Evolutionary conservation across 768 basidiomycete genomes (phyloP).

Genomic region (Ramaria rubella): DNA sequence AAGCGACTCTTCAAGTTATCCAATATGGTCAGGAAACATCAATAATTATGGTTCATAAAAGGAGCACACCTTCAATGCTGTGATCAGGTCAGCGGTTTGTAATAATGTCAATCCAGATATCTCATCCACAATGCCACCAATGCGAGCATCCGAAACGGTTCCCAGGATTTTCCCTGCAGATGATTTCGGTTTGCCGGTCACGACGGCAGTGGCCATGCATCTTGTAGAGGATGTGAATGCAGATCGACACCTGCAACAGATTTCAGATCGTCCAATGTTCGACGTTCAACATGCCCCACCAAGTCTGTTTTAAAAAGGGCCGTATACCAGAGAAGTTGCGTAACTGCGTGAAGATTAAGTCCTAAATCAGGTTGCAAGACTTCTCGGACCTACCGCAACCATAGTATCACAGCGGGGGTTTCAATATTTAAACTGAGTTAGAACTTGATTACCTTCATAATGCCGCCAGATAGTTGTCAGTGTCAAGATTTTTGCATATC

Average conservation of each 20-base stretch:
- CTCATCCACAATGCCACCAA: slow-evolving; percentile 84
- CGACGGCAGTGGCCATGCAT: slow-evolving; percentile 51
- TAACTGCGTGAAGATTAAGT: background rate
- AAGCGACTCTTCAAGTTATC: slow-evolving; percentile 59
- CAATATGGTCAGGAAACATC: background rate
- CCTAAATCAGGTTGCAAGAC: background rate
- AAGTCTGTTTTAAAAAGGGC: background rate
- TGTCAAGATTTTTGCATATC: background rate
- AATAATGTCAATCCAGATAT: slow-evolving; percentile 84
- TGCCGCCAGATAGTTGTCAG: background rate
- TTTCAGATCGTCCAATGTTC: background rate
- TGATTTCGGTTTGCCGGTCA: slow-evolving; percentile 35
- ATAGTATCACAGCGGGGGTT: background rate
- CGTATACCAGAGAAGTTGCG: background rate
- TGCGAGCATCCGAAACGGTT: slow-evolving; percentile 50
- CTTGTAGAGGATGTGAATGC: slow-evolving; percentile 18
- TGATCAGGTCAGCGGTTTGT: slow-evolving; percentile 92
- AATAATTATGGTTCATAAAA: background rate
- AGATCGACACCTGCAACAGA: background rate
- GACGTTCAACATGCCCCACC: background rate
- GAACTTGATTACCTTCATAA: too few species aligned
- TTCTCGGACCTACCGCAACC: background rate
- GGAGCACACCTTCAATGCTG: slow-evolving; percentile 74
- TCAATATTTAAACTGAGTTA: background rate
- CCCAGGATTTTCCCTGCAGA: slow-evolving; percentile 6